A percentile compares a stretch with the other conserved stretches of the same genome.
Evolutionary conservation across 805 yeast species (phyloP).

Genomic region (Starmerella bacillaris): DNA sequence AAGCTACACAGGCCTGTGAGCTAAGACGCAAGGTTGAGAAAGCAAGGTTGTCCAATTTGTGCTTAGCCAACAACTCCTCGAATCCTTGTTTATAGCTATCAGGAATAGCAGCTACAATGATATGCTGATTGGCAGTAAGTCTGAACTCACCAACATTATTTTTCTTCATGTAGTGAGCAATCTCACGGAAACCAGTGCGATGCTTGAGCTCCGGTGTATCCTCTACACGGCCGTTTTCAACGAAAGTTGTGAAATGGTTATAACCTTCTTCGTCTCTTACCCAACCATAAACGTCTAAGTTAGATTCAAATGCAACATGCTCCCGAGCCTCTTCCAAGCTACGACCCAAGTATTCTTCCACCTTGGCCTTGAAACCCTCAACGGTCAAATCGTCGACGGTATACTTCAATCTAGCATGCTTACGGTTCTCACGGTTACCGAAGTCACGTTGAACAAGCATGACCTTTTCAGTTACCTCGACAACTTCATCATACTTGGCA

Average conservation of each 20-base stretch:
- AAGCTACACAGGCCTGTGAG: slow-evolving; percentile 92
- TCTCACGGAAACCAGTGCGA: slow-evolving; percentile 63
- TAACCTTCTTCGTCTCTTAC: slow-evolving; percentile 54
- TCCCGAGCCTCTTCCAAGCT: slow-evolving; percentile 52
- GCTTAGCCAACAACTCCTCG: slow-evolving; percentile 47
- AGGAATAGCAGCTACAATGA: slow-evolving; percentile 52
- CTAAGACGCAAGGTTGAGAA: slow-evolving; percentile 73
- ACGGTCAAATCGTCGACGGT: slow-evolving; percentile 90
- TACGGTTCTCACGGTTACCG: slow-evolving; percentile 91
- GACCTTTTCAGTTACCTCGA: slow-evolving; percentile 69
- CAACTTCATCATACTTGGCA: slow-evolving; percentile 47
- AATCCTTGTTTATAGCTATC: slow-evolving; percentile 48
- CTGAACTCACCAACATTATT: slow-evolving; percentile 46
- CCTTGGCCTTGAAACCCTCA: slow-evolving; percentile 58
- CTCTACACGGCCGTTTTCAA: slow-evolving; percentile 92
- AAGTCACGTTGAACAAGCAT: slow-evolving; percentile 86
- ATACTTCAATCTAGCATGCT: slow-evolving; percentile 93
- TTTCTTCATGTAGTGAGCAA: slow-evolving; percentile 51
- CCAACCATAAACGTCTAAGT: slow-evolving; percentile 90
- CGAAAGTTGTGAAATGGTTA: slow-evolving; percentile 83
- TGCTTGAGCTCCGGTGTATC: slow-evolving; percentile 81
- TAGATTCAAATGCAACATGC: slow-evolving; percentile 56
- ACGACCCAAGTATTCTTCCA: slow-evolving; percentile 68
- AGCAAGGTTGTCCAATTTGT: slow-evolving; percentile 66
- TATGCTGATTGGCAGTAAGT: slow-evolving; percentile 90